Conservation (phyloP, 225 moss, liverwort and hornwort genomes). For the Bryoerythrophyllum caledonicum region DNA sequence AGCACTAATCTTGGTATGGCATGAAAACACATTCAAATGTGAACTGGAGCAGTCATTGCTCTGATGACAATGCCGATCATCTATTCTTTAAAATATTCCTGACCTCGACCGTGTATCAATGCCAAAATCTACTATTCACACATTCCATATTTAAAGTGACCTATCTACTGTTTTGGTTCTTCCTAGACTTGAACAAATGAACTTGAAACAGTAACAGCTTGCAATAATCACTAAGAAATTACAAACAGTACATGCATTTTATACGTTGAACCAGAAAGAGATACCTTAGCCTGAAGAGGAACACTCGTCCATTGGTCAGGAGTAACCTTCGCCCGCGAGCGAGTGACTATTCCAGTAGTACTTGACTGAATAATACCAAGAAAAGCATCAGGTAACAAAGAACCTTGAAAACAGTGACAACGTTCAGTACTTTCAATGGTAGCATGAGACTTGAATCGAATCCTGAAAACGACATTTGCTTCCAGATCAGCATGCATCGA, state of each 20-base stretch:
- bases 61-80: neutral
- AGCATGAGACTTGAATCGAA: slow-evolving; percentile 11
- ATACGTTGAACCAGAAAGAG: slow-evolving; percentile 3
- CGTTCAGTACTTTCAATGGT: neutral
- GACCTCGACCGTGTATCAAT: neutral
- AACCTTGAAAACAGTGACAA: neutral
- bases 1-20: neutral
- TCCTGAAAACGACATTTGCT: slow-evolving; percentile 7
- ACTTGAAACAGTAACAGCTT: neutral
- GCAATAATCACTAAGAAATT: neutral
- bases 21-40: slow-evolving; percentile 1
- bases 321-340: slow-evolving; percentile 71
- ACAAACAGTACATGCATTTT: neutral
- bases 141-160: neutral
- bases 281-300: slow-evolving; percentile 74
- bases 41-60: neutral
- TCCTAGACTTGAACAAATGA: neutral
- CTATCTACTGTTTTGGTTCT: neutral
- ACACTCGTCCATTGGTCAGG: slow-evolving; percentile 72
- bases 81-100: neutral
- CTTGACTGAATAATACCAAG: slow-evolving; percentile 48
- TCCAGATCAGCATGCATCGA: slow-evolving; percentile 3
- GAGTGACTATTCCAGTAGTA: slow-evolving; percentile 69
- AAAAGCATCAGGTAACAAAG: slow-evolving; percentile 9
- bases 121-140: neutral